Evolutionary conservation across 139 green algal genomes (phyloP).

Genomic region (Klebsormidium nitens): DNA sequence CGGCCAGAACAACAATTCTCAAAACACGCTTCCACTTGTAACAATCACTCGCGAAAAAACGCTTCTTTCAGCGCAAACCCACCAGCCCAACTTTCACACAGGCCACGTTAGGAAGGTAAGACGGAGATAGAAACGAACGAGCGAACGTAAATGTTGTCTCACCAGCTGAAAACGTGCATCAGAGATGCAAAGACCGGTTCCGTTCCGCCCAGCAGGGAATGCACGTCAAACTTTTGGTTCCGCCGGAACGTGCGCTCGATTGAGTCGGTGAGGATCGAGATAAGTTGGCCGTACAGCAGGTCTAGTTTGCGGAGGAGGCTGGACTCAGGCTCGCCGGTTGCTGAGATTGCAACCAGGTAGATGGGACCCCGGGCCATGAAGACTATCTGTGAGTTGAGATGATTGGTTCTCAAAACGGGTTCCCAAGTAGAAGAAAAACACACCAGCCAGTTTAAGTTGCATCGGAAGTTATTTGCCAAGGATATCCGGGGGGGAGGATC

Average conservation of each 20-base stretch:
- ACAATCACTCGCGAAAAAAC: no score
- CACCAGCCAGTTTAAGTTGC: no score
- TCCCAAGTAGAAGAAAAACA: no score
- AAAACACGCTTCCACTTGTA: no score
- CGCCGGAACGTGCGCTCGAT: slow-evolving; percentile 57
- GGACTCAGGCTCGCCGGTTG: slow-evolving; percentile 46
- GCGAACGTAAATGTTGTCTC: neutral
- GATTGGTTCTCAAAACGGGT: neutral
- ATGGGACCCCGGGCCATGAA: slow-evolving; percentile 60
- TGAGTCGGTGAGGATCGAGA: slow-evolving; percentile 50
- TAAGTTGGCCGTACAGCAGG: slow-evolving; percentile 52
- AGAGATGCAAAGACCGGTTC: slow-evolving; percentile 18
- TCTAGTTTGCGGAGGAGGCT: slow-evolving; percentile 55
- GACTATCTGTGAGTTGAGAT: slow-evolving; percentile 40
- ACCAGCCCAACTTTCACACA: no score
- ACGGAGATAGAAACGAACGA: no score
- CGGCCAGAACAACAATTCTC: no score
- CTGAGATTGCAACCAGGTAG: slow-evolving; percentile 55
- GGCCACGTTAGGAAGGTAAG: no score
- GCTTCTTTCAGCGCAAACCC: no score
- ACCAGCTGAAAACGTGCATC: slow-evolving; percentile 14
- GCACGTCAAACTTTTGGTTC: slow-evolving; percentile 64
- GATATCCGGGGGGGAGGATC: no score
- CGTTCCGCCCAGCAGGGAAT: slow-evolving; percentile 51
- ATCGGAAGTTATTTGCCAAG: no score